phyloP scores from a whole-genome alignment of 441 rosid species.

The Corymbia citriodora region DNA sequence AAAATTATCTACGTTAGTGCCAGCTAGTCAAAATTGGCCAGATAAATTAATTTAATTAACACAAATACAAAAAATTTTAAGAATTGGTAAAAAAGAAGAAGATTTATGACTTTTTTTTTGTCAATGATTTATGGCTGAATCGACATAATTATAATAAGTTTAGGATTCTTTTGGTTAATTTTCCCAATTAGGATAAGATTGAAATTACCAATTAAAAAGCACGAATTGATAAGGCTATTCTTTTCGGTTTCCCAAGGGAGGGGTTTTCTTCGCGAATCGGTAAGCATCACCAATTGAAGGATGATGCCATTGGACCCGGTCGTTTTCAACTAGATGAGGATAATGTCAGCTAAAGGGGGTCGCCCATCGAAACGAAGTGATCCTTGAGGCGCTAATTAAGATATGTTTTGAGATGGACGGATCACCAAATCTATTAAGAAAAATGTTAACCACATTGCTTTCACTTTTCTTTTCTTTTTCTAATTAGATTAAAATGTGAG shows the following conservation, averaged over 20 bases:
- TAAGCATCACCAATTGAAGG: background rate
- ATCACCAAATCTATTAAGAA: background rate
- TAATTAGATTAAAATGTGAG: background rate
- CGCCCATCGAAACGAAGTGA: background rate
- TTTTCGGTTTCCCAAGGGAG: background rate
- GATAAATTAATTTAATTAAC: too few relatives aligned
- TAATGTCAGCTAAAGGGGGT: background rate
- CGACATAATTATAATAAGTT: too few relatives aligned
- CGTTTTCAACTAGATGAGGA: background rate
- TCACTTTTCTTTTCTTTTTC: accelerated
- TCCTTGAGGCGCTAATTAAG: background rate
- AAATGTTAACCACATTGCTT: background rate
- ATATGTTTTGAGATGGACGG: background rate
- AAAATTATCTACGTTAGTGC: too few relatives aligned
- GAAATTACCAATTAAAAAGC: background rate
- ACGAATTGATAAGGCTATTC: background rate
- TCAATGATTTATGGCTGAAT: too few relatives aligned
- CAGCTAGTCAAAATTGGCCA: too few relatives aligned
- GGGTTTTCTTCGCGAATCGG: background rate
- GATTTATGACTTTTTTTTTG: too few relatives aligned
- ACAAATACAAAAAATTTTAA: too few relatives aligned
- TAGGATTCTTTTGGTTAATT: too few relatives aligned
- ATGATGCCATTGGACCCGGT: background rate
- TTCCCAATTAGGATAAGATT: background rate
- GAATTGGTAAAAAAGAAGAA: too few relatives aligned